Evolutionary conservation across 2,329 filamentous ascomycete species (phyloP).

Genomic region (Alternaria dauci): DNA sequence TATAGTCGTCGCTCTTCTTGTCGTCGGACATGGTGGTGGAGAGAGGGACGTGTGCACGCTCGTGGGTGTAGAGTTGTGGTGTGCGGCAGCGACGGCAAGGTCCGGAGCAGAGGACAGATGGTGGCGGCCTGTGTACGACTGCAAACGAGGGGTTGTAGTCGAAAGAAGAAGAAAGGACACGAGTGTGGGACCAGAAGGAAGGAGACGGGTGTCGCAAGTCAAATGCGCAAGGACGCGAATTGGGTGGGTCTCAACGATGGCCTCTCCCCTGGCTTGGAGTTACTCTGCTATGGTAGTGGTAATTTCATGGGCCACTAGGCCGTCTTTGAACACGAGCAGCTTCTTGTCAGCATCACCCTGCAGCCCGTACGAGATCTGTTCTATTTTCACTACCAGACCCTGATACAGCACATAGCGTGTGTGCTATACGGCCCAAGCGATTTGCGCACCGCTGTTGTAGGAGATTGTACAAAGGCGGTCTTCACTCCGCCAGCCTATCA

Average conservation of each 20-base stretch:
- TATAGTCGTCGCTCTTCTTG: slow-evolving; percentile 83
- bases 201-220: slow-evolving; percentile 30
- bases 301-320: slow-evolving; percentile 43
- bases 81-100: slow-evolving; percentile 25
- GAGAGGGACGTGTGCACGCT: slow-evolving; percentile 15
- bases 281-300: slow-evolving; percentile 24
- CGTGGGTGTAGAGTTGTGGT: slow-evolving; percentile 4
- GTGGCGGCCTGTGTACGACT: slow-evolving; percentile 15
- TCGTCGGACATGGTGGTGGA: slow-evolving; percentile 77
- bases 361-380: slow-evolving; percentile 13
- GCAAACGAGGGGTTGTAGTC: slow-evolving; percentile 3
- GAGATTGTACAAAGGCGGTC: not conserved
- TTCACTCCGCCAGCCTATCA: slow-evolving; percentile 10
- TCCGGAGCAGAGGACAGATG: slow-evolving; percentile 27
- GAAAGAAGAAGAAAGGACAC: slow-evolving; percentile 30
- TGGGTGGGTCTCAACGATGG: slow-evolving; percentile 33
- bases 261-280: slow-evolving; percentile 38
- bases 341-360: slow-evolving; percentile 27
- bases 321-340: slow-evolving; percentile 26
- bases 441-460: not conserved
- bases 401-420: not conserved
- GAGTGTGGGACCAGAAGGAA: slow-evolving; percentile 22
- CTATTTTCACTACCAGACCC: slow-evolving; percentile 12
- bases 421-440: not conserved
- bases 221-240: slow-evolving; percentile 42